Base-by-base conservation (phyloP, 768 basidiomycete genomes). In the Mrakia frigida region DNA sequence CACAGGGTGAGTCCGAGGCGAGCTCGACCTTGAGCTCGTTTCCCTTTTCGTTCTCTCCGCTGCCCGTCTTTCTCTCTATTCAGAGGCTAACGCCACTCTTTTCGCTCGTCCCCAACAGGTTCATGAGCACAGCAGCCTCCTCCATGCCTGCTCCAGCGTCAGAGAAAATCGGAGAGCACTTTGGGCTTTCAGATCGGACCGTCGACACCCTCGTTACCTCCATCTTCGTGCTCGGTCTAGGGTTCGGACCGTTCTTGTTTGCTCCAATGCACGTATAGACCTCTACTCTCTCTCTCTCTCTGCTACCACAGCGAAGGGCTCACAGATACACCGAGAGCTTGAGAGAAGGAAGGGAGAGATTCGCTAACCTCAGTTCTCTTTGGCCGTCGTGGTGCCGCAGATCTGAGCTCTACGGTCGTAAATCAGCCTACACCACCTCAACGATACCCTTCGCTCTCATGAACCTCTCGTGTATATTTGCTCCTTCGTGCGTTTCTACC, bases 381-480 rank as follows among this genome's bases (percentile, higher is more conserved):
- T n/a, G n/a, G n/a, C n/a, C n/a, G n/a, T n/a, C n/a, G n/a, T n/a
- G n/a, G n/a, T n/a, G n/a, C n/a, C n/a, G n/a, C 39, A 41, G 25
- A 46, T 41, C 77, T 28, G 77, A 77, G 60, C 63, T 77, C 35
- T 77, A 69, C 59, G 77, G 77, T 4, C 72, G 77, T 0, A 73
- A 67, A 35, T 52, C 53, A 33, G 61, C 77, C 41, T 77, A 77
- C 33, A 60, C 61, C 9, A 25, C 65, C 2, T 73, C 77, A 3
- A 74, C 77, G 16, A 33, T 77, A 28, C 77, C 77, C 14, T 77
- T 67, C 25, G 65, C 56, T 13, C 67, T 77, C 21, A 61, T 77
- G 65, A 77, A 73, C 39, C 72, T 65, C 5, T 33, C 72, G 1
- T 73, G 70, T 14, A 56, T 73, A 18, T 25, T 74, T 18, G 72